Conservation (phyloP, 192 early-diverging fungal genomes). For the Diversispora epigaea region DNA sequence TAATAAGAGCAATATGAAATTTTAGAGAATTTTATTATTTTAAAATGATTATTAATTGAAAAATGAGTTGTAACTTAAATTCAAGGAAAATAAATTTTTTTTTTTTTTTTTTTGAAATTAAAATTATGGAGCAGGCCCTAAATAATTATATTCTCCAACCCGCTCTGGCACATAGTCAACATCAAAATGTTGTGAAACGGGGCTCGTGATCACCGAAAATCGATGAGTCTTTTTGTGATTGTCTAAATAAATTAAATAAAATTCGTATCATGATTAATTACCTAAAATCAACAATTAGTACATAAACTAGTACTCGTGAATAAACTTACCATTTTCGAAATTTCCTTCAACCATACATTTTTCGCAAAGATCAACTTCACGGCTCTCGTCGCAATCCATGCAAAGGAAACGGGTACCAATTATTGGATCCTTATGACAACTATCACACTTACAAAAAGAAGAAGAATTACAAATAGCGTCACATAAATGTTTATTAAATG, state of each 20-base stretch:
- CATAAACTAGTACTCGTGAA: background rate
- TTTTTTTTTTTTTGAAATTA: no score
- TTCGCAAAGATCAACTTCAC: conserved; percentile 69
- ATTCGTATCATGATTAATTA: background rate
- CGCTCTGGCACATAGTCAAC: background rate
- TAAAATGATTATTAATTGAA: no score
- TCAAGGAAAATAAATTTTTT: no score
- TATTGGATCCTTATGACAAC: conserved; percentile 71
- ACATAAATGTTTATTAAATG: background rate
- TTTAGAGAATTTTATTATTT: no score
- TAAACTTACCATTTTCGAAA: conserved; percentile 7
- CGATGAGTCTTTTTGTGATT: background rate
- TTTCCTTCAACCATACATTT: conserved; percentile 41
- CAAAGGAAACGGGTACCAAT: conserved; percentile 71
- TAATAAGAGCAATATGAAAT: no score
- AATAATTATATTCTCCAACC: conserved; percentile 5
- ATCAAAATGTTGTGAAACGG: background rate
- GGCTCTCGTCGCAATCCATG: conserved; percentile 57
- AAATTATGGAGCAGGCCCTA: background rate
- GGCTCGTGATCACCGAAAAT: background rate
- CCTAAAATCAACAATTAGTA: background rate
- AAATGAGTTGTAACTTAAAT: no score
- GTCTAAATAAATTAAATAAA: background rate
- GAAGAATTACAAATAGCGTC: background rate
- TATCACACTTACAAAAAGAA: conserved; percentile 56